These are phyloP conservation scores for Monilinia aucupariae DNA, from an alignment of 2,329 filamentous ascomycete genomes.

Conservation along the genomic window DNA sequence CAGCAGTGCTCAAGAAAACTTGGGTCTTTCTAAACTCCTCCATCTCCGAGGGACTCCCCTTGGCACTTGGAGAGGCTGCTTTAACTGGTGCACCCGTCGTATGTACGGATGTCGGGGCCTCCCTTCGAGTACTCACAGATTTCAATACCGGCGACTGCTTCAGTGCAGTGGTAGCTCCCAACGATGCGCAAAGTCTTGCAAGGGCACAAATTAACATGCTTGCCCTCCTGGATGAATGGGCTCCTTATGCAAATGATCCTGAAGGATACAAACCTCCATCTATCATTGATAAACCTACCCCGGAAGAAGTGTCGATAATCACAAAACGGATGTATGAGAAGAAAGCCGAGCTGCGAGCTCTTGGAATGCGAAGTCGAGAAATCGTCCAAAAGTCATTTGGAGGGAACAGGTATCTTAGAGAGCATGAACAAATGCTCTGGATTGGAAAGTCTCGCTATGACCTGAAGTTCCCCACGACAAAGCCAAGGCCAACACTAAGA, in stretches of 20 bases:
- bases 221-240: constrained; percentile 57
- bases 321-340: constrained; percentile 55
- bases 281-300: constrained; percentile 38
- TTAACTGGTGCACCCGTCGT: constrained; percentile 51
- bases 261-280: constrained; percentile 10
- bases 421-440: constrained; percentile 58
- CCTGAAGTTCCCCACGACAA: neutral
- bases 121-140: constrained; percentile 51
- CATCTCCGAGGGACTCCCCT: constrained; percentile 49
- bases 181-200: constrained; percentile 55
- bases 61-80: constrained; percentile 54
- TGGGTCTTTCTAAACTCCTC: constrained; percentile 54
- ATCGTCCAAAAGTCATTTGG: constrained; percentile 56
- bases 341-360: constrained; percentile 46
- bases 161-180: constrained; percentile 59
- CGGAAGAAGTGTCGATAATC: constrained; percentile 46
- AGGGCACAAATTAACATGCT: constrained; percentile 58
- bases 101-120: constrained; percentile 52
- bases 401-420: constrained; percentile 54
- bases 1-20: constrained; percentile 39
- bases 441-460: constrained; percentile 32
- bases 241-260: constrained; percentile 45
- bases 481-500: neutral
- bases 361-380: constrained; percentile 53
- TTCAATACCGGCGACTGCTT: constrained; percentile 46